Evolutionary conservation across 129 eudicot genomes (phyloP).

Genomic region (Chrysanthemum makinoi): DNA sequence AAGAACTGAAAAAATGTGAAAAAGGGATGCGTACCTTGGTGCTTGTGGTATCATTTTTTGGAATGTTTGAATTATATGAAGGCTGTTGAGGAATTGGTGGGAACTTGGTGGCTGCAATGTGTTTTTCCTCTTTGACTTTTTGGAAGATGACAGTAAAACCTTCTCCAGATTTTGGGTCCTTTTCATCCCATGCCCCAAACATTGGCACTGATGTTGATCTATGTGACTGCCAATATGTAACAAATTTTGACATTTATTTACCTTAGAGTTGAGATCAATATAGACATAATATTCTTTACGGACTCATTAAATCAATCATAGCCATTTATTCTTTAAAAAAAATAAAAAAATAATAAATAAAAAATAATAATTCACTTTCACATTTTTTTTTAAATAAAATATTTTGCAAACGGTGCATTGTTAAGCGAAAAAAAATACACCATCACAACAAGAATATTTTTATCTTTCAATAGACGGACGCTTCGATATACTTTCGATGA

Average conservation of each 20-base stretch:
- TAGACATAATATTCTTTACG: too few species aligned
- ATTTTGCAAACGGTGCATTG: too few species aligned
- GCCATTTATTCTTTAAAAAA: too few species aligned
- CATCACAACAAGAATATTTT: too few species aligned
- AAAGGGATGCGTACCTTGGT: constrained; percentile 40
- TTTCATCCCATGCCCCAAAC: constrained; percentile 86
- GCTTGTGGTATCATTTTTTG: constrained; percentile 21
- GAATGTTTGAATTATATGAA: constrained; percentile 23
- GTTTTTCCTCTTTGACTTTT: constrained; percentile 75
- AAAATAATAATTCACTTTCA: too few species aligned
- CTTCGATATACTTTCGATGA: too few species aligned
- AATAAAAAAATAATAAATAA: too few species aligned
- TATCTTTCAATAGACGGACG: too few species aligned
- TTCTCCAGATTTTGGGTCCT: constrained; percentile 63
- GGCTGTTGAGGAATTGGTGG: constrained; percentile 47
- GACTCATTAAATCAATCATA: too few species aligned
- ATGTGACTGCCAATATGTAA: constrained; percentile 36
- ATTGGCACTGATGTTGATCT: constrained; percentile 81
- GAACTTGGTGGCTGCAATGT: constrained; percentile 61
- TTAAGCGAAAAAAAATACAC: too few species aligned
- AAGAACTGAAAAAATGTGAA: background rate
- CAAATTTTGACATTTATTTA: background rate
- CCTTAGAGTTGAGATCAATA: too few species aligned
- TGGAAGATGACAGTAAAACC: constrained; percentile 75
- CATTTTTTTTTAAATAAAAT: too few species aligned